Conservation (phyloP, 176 grass and related monocot species). For the Themeda triandra region DNA sequence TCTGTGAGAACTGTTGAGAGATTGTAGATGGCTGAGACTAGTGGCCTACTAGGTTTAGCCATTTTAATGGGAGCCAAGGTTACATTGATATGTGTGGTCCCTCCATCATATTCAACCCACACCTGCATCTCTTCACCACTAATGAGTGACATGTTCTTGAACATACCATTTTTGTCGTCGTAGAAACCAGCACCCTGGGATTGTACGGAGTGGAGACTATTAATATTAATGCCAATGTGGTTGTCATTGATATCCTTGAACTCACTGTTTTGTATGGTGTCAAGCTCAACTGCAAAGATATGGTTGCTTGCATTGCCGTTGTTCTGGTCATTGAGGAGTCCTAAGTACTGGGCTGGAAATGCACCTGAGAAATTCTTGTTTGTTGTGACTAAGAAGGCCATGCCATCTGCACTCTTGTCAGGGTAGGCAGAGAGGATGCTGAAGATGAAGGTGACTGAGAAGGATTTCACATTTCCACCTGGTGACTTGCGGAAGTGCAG, state of each 20-base stretch:
- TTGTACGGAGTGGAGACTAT: background rate
- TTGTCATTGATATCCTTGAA: background rate
- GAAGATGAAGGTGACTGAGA: conserved; percentile 23
- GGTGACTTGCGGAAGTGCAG: background rate
- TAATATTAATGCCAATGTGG: conserved; percentile 15
- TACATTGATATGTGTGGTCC: conserved; percentile 1
- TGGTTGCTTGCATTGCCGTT: background rate
- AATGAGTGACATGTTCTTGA: conserved; percentile 10
- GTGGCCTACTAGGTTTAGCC: conserved; percentile 11
- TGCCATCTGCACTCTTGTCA: background rate
- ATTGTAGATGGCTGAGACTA: background rate
- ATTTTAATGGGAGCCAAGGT: conserved; percentile 4
- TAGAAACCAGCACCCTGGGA: conserved; percentile 19
- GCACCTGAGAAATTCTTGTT: conserved; percentile 3
- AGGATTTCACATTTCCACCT: background rate
- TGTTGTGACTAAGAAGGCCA: background rate
- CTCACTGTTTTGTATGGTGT: background rate
- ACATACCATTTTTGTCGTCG: background rate
- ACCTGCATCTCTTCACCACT: background rate
- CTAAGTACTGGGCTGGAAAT: background rate
- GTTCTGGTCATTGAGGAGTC: background rate
- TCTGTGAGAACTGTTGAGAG: background rate
- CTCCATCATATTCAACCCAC: conserved; percentile 16
- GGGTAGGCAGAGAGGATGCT: background rate
- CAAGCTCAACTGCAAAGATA: conserved; percentile 11